Evolutionary conservation across 768 basidiomycete genomes (phyloP).

Genomic region (Chalciporus pseudorubinellus): DNA sequence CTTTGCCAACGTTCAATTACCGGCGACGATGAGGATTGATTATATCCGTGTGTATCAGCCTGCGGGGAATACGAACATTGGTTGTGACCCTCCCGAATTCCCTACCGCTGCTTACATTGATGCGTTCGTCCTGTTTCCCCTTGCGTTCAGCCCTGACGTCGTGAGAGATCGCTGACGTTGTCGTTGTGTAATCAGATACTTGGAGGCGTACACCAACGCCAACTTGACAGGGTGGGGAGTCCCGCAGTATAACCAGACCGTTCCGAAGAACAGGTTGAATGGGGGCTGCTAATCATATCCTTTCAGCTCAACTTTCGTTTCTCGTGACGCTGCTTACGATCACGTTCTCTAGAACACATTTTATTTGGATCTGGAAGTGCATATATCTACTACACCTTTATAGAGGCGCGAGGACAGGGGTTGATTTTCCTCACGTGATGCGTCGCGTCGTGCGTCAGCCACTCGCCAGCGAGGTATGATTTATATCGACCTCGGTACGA

Average conservation of each 20-base stretch:
- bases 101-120: constrained; percentile 80
- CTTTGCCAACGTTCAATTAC: constrained; percentile 50
- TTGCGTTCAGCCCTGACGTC: neutral
- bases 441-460: constrained; percentile 29
- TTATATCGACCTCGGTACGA: too few relatives aligned
- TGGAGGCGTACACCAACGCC: constrained; percentile 44
- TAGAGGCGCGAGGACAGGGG: constrained; percentile 5
- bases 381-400: neutral
- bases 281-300: constrained; percentile 25
- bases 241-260: constrained; percentile 45
- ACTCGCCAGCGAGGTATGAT: constrained; percentile 16
- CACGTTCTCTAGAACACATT: neutral
- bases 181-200: constrained; percentile 31
- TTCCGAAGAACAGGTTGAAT: constrained; percentile 55
- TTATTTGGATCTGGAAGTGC: neutral
- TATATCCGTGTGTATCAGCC: constrained; percentile 79
- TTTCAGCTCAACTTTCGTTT: neutral
- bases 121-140: constrained; percentile 40
- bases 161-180: too few relatives aligned
- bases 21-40: constrained; percentile 68
- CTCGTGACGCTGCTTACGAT: constrained; percentile 2
- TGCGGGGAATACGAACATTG: constrained; percentile 46
- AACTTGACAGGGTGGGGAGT: constrained; percentile 44
- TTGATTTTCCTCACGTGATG: constrained; percentile 34
- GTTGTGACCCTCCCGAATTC: constrained; percentile 67